Evolutionary conservation across 75 land plant genomes (phyloP), one percentile per base, ranked within the genome.

Genomic region (Ceratopteris richardii): DNA sequence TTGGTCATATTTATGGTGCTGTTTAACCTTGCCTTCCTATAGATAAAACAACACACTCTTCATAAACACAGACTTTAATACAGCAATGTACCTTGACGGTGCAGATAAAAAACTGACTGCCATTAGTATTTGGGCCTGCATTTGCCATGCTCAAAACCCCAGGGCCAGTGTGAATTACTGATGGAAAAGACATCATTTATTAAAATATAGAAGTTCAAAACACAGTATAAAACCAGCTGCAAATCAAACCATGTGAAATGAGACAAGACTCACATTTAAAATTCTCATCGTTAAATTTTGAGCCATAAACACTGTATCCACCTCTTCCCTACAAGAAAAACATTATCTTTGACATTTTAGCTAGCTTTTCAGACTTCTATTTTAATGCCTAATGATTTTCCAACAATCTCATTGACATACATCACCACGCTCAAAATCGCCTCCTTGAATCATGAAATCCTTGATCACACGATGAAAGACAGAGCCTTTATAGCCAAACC

Each of bases 71-170:
- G n/a, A n/a, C n/a, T n/a, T n/a, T n/a, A n/a, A n/a, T n/a, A n/a
- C n/a, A n/a, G n/a, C n/a, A 10, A 40, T 40, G 42, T 74, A 89
- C 95, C 95, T 82, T 73, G 41, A 78, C 84, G 57, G 96, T 90
- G 66, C 96, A 90, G 21, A 90, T 73, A 70, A 90, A 90, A 57
- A 90, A 90, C 68, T 90, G 96, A 72, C 96, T 90, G 0, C 90
- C 96, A 68, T 90, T 90, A 29, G 96, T 86, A 56, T 90, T 79
- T 28, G 96, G 96, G 17, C 96, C 96, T 37, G 90, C 90, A 77
- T 90, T 90, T 51, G 96, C 96, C 96, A 90, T 90, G 48, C 96
- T 90, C 51, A 90, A 44, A 57, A 90, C 77, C 57, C 96, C 96
- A 58, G 84, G 84, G 30, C 96, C 96, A 46, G 52, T 44, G 60